Conservation (phyloP, 805 yeast genomes). For the Saturnispora sanitii region DNA sequence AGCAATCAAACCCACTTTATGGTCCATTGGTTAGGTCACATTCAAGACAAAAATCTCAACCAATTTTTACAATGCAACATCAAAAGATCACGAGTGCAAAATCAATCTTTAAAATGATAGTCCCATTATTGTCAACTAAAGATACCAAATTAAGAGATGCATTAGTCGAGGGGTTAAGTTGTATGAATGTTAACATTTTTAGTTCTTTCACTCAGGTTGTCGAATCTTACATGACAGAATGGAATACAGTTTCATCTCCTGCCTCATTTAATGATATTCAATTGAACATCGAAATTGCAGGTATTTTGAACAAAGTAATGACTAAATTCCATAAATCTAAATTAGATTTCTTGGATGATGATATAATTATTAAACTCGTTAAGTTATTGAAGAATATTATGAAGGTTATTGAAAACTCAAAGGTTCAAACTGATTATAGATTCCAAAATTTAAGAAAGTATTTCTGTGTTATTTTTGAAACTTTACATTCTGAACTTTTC, state of each 20-base stretch:
- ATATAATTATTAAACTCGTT: conserved; percentile 57
- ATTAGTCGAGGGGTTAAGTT: conserved; percentile 78
- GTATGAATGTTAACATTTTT: conserved; percentile 84
- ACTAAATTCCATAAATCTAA: conserved; percentile 47
- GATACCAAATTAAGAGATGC: conserved; percentile 72
- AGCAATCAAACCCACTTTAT: conserved; percentile 20
- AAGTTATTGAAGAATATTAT: conserved; percentile 54
- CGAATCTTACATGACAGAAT: conserved; percentile 46
- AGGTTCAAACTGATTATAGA: conserved; percentile 54
- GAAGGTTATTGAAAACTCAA: conserved; percentile 39
- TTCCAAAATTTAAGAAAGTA: conserved; percentile 73
- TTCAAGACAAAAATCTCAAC: conserved; percentile 68
- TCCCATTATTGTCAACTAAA: conserved; percentile 67
- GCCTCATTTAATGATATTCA: conserved; percentile 13
- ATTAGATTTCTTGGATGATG: conserved; percentile 49
- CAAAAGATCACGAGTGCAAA: conserved; percentile 89
- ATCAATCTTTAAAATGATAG: conserved; percentile 76
- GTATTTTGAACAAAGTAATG: conserved; percentile 60
- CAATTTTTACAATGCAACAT: conserved; percentile 72
- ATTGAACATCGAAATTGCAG: conserved; percentile 67
- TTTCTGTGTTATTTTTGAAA: conserved; percentile 74
- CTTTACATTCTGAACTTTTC: conserved; percentile 49
- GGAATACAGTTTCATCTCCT: conserved; percentile 36
- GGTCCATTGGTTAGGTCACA: conserved; percentile 46
- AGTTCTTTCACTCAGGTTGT: conserved; percentile 69